Evolutionary conservation across 148 eudicot species (phyloP).

Genomic region (Cornus florida): DNA sequence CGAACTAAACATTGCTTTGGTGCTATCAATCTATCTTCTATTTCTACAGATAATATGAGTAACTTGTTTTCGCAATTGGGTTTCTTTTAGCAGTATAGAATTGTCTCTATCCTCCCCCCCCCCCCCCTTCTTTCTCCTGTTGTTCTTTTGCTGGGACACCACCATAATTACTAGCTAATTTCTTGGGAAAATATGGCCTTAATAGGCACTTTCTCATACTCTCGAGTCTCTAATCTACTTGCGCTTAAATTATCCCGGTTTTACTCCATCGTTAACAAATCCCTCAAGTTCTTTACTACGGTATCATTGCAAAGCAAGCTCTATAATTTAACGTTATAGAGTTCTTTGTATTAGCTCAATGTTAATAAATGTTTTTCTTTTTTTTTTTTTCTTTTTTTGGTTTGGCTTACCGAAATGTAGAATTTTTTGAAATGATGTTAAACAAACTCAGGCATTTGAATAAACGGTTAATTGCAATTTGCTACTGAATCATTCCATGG

Average conservation of each 20-base stretch:
- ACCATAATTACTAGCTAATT: constrained; percentile 20
- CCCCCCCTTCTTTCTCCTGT: too few relatives aligned
- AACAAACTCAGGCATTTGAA: not conserved
- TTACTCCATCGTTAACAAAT: not conserved
- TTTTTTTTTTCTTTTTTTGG: too few relatives aligned
- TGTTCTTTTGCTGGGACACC: constrained; percentile 57
- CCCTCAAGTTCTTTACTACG: not conserved
- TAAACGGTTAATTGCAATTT: not conserved
- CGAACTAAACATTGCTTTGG: not conserved
- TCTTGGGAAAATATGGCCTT: too few relatives aligned
- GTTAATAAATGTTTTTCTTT: not conserved
- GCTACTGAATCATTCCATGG: too few relatives aligned
- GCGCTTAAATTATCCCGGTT: not conserved
- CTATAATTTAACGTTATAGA: too few relatives aligned
- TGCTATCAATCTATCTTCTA: not conserved
- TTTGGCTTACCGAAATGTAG: not conserved
- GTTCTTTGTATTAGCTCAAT: not conserved
- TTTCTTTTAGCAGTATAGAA: not conserved
- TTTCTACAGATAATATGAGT: not conserved
- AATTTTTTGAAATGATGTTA: not conserved
- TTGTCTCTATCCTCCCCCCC: too few relatives aligned
- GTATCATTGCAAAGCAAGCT: too few relatives aligned
- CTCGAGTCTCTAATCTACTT: not conserved
- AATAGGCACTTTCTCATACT: constrained; percentile 43
- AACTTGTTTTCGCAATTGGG: not conserved